These are phyloP conservation scores for Batkoa obscura DNA, from an alignment of 371 early-diverging fungal genomes.

Conservation along the genomic window DNA sequence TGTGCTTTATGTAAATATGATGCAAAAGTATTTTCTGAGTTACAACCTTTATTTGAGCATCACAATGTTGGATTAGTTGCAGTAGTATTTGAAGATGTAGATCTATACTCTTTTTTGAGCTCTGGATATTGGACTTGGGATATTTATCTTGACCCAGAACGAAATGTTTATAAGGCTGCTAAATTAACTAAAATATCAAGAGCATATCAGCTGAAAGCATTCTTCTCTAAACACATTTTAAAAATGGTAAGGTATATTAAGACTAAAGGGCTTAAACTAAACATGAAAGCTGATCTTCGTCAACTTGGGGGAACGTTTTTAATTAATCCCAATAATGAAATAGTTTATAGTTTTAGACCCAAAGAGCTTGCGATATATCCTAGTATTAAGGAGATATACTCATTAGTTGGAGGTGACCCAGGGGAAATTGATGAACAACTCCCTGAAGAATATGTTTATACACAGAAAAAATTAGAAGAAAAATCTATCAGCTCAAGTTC, in stretches of 20 bases:
- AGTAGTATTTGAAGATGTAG: constrained; percentile 2
- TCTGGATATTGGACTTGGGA: constrained; percentile 5
- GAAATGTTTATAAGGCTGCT: constrained; percentile 1
- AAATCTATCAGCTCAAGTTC: too few species aligned
- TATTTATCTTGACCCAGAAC: not conserved
- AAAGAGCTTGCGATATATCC: not conserved
- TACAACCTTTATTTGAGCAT: not conserved
- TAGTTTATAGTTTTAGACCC: not conserved
- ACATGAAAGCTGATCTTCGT: not conserved
- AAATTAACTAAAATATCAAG: not conserved
- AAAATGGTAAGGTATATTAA: not conserved
- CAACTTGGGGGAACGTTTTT: constrained; percentile 1
- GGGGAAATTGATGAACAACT: not conserved
- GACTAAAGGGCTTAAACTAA: not conserved
- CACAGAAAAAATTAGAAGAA: too few species aligned
- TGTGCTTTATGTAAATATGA: constrained; percentile 5
- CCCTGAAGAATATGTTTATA: too few species aligned
- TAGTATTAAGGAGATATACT: not conserved
- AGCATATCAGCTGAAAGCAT: not conserved
- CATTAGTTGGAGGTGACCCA: not conserved
- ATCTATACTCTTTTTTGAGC: not conserved
- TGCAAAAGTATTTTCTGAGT: not conserved
- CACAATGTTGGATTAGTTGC: not conserved
- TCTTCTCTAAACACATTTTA: not conserved
- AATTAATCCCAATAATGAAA: not conserved